phyloP scores from a whole-genome alignment of 192 early-diverging fungal genomes.

The Phlyctochytrium bullatum region DNA sequence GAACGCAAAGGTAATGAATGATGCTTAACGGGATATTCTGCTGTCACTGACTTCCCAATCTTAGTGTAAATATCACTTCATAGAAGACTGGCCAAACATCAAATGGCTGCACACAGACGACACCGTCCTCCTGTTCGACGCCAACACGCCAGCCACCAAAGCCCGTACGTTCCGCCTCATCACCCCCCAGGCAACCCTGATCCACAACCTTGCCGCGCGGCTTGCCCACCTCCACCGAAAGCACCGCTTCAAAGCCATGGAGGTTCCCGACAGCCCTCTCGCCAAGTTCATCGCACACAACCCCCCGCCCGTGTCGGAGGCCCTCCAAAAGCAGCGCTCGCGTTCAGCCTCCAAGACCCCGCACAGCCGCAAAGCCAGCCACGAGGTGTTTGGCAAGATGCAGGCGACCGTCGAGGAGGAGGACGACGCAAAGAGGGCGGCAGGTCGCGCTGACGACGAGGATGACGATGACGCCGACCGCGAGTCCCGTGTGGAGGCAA shows the following conservation, averaged over 20 bases:
- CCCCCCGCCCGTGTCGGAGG: background rate
- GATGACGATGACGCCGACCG: too few species aligned
- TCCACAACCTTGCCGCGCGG: slow-evolving; percentile 35
- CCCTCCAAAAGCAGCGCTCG: too few species aligned
- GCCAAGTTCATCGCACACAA: background rate
- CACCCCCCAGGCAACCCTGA: slow-evolving; percentile 34
- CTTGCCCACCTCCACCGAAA: slow-evolving; percentile 25
- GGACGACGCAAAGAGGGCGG: too few species aligned
- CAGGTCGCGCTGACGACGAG: too few species aligned
- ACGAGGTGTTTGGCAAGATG: background rate
- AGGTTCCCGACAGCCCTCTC: background rate
- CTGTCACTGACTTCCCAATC: background rate
- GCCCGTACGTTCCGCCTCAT: slow-evolving; percentile 22
- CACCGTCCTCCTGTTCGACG: slow-evolving; percentile 19
- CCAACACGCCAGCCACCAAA: slow-evolving; percentile 10
- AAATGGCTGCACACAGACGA: slow-evolving; percentile 28
- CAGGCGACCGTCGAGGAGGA: background rate
- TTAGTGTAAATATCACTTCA: slow-evolving; percentile 21
- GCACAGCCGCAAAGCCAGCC: background rate
- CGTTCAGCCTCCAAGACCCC: too few species aligned
- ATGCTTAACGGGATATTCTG: background rate
- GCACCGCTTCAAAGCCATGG: background rate
- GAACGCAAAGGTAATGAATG: slow-evolving; percentile 32
- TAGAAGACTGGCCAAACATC: slow-evolving; percentile 28
- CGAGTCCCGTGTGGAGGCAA: too few species aligned